Conservation (phyloP, 2,329 filamentous ascomycete genomes). For the Dothidotthia symphoricarpi region DNA sequence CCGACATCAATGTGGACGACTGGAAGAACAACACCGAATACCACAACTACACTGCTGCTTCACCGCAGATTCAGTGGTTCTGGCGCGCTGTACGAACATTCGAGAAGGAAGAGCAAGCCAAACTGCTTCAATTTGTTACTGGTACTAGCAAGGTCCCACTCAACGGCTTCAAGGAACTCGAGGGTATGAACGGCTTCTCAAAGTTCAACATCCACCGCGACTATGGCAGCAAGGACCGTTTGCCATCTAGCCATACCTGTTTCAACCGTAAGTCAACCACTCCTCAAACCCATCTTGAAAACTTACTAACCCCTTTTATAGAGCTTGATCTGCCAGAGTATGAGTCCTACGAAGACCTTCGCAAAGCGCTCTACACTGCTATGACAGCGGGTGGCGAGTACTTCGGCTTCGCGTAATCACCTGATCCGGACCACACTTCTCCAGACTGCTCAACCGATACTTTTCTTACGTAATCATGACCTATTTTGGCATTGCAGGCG, state of each 20-base stretch:
- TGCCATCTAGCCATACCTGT: slow-evolving; percentile 96
- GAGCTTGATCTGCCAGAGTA: slow-evolving; percentile 98
- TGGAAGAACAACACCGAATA: slow-evolving; percentile 99
- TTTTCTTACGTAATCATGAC: slow-evolving; percentile 16
- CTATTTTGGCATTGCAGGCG: slow-evolving; percentile 35
- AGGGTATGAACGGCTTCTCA: slow-evolving; percentile 98
- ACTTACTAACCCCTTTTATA: slow-evolving; percentile 43
- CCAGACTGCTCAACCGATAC: slow-evolving; percentile 4
- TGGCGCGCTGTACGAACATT: slow-evolving; percentile 97
- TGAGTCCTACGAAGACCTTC: slow-evolving; percentile 87
- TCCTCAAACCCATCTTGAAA: not conserved
- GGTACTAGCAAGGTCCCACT: slow-evolving; percentile 97
- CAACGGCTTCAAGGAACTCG: slow-evolving; percentile 97
- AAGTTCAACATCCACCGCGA: slow-evolving; percentile 99
- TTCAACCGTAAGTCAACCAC: slow-evolving; percentile 82
- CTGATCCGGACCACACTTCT: not conserved
- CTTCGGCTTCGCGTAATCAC: slow-evolving; percentile 85
- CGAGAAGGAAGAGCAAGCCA: slow-evolving; percentile 97
- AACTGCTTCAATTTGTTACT: slow-evolving; percentile 95
- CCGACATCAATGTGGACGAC: slow-evolving; percentile 96
- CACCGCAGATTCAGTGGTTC: slow-evolving; percentile 98
- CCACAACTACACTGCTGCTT: slow-evolving; percentile 92
- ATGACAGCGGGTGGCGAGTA: slow-evolving; percentile 98
- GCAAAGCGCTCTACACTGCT: slow-evolving; percentile 85
- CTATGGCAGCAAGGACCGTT: slow-evolving; percentile 91